Evolutionary conservation across 306 rosid genomes (phyloP).

Genomic region (Cicer cuneatum): DNA sequence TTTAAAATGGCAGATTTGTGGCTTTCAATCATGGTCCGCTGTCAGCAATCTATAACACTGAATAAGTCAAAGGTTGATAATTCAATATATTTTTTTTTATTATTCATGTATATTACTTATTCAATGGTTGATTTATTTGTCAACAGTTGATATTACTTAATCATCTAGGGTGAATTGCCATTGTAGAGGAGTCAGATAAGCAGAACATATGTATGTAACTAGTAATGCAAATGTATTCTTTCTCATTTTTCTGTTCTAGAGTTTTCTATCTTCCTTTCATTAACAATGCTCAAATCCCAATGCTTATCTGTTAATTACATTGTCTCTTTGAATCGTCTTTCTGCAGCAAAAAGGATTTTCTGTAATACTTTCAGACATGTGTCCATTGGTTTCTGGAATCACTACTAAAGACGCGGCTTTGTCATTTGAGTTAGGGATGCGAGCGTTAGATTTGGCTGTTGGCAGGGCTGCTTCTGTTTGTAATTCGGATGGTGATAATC

Average conservation of each 20-base stretch:
- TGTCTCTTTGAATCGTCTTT: slow-evolving; percentile 27
- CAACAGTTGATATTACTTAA: background rate
- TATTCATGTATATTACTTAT: too few relatives aligned
- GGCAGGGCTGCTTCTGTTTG: slow-evolving; percentile 56
- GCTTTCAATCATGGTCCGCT: too few relatives aligned
- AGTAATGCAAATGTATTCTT: background rate
- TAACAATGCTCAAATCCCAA: background rate
- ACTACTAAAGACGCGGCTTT: slow-evolving; percentile 78
- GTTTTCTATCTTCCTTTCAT: background rate
- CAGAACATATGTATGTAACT: background rate
- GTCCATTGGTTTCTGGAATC: slow-evolving; percentile 90
- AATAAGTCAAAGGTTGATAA: background rate
- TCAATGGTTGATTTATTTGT: too few relatives aligned
- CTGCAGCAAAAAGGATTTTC: slow-evolving; percentile 69
- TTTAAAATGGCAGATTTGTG: too few relatives aligned
- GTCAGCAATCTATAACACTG: too few relatives aligned
- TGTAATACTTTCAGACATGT: slow-evolving; percentile 90
- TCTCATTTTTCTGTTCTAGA: background rate
- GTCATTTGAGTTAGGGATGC: slow-evolving; percentile 82
- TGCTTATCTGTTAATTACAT: background rate
- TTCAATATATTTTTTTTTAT: background rate
- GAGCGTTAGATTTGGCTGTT: slow-evolving; percentile 83
- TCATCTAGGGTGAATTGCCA: background rate
- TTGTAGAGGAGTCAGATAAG: background rate
- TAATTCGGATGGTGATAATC: slow-evolving; percentile 41